A percentile compares a stretch with the other conserved stretches of the same genome.
These are phyloP conservation scores for Colletotrichum somersetense DNA, from an alignment of 2,329 filamentous ascomycete genomes.

Conservation along the genomic window DNA sequence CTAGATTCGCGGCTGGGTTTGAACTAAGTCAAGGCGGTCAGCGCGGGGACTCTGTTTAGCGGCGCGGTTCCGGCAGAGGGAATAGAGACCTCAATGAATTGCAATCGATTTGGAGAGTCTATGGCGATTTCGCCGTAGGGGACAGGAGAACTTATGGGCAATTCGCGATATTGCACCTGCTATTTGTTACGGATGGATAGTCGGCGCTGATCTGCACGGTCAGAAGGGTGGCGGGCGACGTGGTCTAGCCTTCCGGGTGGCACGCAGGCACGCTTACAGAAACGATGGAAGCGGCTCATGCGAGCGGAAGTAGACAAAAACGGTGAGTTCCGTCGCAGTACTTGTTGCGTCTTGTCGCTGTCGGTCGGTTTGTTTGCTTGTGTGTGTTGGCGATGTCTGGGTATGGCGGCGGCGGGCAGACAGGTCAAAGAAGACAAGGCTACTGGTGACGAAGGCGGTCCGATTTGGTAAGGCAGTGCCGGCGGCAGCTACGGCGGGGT, in stretches of 20 bases:
- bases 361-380: not conserved
- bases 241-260: slow-evolving; percentile 1
- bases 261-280: not conserved
- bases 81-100: not conserved
- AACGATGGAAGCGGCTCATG: not conserved
- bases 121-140: not conserved
- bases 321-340: not conserved
- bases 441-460: not conserved
- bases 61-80: not conserved
- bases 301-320: not conserved
- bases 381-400: slow-evolving; percentile 19
- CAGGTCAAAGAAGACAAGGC: slow-evolving; percentile 7
- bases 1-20: slow-evolving; percentile 7
- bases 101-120: not conserved
- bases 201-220: slow-evolving; percentile 17
- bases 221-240: slow-evolving; percentile 14
- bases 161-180: not conserved
- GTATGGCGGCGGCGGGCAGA: not conserved
- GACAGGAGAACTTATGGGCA: not conserved
- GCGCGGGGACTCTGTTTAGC: not conserved
- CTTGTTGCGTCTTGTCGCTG: slow-evolving; percentile 7
- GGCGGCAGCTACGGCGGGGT: not conserved
- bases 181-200: slow-evolving; percentile 12
- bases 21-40: slow-evolving; percentile 2
- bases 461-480: slow-evolving; percentile 10